Percentiles rank a stretch among this genome's conserved stretches.
phyloP scores from a whole-genome alignment of 495 filamentous ascomycete genomes.

The Podospora fimiseda region DNA sequence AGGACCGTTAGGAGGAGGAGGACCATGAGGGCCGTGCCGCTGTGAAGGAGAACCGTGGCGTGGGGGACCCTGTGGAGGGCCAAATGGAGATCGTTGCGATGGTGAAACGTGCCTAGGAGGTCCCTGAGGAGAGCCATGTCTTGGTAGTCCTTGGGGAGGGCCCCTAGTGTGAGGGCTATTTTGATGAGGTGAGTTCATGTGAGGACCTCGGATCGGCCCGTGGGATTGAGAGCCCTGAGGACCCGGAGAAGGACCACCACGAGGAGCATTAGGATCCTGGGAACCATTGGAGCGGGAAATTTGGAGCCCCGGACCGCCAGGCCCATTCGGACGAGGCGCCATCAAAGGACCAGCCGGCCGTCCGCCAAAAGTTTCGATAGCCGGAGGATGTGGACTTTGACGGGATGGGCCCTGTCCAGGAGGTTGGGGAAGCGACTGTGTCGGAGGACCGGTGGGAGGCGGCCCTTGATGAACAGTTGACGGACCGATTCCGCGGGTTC shows the following conservation, averaged over 20 bases:
- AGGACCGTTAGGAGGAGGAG: not conserved
- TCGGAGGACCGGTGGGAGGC: constrained; percentile 26
- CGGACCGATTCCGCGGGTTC: not conserved
- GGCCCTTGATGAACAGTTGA: constrained; percentile 17
- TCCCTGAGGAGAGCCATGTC: not conserved
- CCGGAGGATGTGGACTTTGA: constrained; percentile 9
- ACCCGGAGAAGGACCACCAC: not conserved
- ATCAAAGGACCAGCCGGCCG: not conserved
- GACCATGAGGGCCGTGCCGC: not conserved
- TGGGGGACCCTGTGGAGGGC: not conserved
- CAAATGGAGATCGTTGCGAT: not conserved
- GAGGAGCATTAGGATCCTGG: not conserved
- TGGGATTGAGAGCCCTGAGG: not conserved
- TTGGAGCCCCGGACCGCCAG: constrained; percentile 1
- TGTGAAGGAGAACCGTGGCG: not conserved
- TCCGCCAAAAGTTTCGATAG: not conserved
- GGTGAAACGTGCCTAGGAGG: not conserved
- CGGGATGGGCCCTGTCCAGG: constrained; percentile 11
- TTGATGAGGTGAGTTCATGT: not conserved
- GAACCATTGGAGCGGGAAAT: not conserved
- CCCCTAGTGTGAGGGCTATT: not conserved
- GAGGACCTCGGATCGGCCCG: not conserved
- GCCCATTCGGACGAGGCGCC: not conserved
- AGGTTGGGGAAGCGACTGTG: constrained; percentile 20
- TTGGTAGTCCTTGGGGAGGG: not conserved